Evolutionary conservation across 495 filamentous ascomycete genomes (phyloP), one percentile per base, ranked within the genome.

Genomic region (Terfezia boudieri): DNA sequence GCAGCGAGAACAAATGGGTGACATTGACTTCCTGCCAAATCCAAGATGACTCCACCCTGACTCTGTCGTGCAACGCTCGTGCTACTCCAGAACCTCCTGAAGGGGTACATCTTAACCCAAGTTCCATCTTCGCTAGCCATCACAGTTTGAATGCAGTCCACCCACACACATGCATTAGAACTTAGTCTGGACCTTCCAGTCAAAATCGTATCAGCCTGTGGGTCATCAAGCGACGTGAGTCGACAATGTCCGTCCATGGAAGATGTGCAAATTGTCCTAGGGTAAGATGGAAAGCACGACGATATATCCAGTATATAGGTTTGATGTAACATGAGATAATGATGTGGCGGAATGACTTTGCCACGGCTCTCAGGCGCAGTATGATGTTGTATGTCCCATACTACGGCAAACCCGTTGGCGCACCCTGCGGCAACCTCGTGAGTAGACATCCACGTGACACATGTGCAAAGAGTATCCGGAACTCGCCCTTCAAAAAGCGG

Each of bases 351-450:
- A 62, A 55, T 8, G 67, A 61, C 9, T 66, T 64, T 11, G 57
- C 41, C 5, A 55, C 17, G 8, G 65, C 59, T n/a, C 22, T 51
- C 23, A 55, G 37, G 37, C 17, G 57, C 46, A 61, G 62, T 36
- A 63, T 62, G 16, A 57, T 58, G 59, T 0, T 38, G 64, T 53
- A 79, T 76, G 61, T 73, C 73, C 67, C 71, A 84, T 51, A 78
- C 64, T 3, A 73, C 75, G 12, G 82, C 69, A 55, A 67, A 74
- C 32, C 81, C 81, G 56, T 76, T 74, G n/a, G 78, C 71, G 52
- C 73, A 77, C 36, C 77, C 78, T 14, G 74, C 73, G n/a, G 74
- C 76, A 52, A 85, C 68, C 50, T 76, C 69, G 49, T 69, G 76
- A 9, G 70, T 66, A 4, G 79, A 80, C 22, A 82, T 66, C 81